Conservation (phyloP, 2,329 filamentous ascomycete genomes). For the Colletotrichum sp. region DNA sequence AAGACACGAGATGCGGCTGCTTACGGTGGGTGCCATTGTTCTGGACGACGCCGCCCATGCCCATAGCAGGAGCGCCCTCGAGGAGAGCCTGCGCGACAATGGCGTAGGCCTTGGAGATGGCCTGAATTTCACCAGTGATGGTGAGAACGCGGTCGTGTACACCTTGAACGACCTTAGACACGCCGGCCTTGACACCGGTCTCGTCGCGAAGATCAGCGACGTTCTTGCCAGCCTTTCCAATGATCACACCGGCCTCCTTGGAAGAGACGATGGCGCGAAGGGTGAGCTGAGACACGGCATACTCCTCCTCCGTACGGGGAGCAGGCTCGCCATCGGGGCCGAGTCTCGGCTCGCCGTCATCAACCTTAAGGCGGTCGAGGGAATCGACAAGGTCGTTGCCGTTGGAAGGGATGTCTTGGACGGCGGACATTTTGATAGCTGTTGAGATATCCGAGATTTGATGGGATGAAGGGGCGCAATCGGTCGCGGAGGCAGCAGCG, state of each 20-base stretch:
- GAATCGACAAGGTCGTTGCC: conserved; percentile 66
- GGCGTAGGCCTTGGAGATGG: conserved; percentile 90
- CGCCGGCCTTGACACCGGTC: conserved; percentile 96
- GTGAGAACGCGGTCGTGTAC: conserved; percentile 97
- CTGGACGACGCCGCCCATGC: conserved; percentile 90
- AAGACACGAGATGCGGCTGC: conserved; percentile 32
- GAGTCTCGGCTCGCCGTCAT: conserved; percentile 64
- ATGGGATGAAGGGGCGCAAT: background rate
- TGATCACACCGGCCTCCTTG: conserved; percentile 98
- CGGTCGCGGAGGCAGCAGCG: background rate
- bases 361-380: conserved; percentile 70
- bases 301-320: conserved; percentile 96
- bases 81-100: conserved; percentile 91
- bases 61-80: conserved; percentile 92
- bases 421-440: conserved; percentile 59
- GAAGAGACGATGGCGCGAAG: conserved; percentile 97
- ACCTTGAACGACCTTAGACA: conserved; percentile 97
- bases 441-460: conserved; percentile 12
- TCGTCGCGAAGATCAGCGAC: conserved; percentile 96
- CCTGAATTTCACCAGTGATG: conserved; percentile 87
- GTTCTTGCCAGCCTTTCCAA: conserved; percentile 98
- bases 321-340: conserved; percentile 78
- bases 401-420: conserved; percentile 65
- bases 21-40: conserved; percentile 94
- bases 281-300: conserved; percentile 89